Evolutionary conservation across 768 basidiomycete species (phyloP), one percentile per base, ranked within the genome.

Genomic region (Calocybe gangraenosa): DNA sequence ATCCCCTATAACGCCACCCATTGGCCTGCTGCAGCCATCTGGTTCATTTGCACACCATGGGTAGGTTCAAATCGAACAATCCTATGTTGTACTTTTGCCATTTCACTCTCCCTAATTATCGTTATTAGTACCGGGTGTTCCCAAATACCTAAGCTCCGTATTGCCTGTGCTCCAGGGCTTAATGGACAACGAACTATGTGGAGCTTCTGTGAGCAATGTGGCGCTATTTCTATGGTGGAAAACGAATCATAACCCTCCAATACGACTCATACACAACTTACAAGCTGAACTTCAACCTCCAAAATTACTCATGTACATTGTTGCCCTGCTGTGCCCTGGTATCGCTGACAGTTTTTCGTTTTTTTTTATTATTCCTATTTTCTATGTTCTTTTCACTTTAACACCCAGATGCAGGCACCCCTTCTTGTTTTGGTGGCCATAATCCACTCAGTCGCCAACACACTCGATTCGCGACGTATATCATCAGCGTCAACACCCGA

Each of bases 221-320:
- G 88, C 64, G 84, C 88, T 47, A 89, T 91, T 63, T 87, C 87
- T 51, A 89, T 89, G 82, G 84, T 91, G 66, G 84, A 89, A 59
- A 74, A 74, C 65, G 82, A 86, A 28, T 28, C 25, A 64, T 84
- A 67, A 69, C 49, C 23, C 6, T 6, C 19, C 33, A 5, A 35
- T 35, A 23, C 42, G 30, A 2, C 33, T 21, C 31, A 28, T 22
- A 14, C 9, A 38, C 34, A 7, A 13, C 19, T 19, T 23, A 23
- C 38, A 28, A 22, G 32, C 25, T 30, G 22, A 28, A 44, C 28
- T 25, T 34, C 47, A 25, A 33, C 40, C 33, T 22, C 15, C 19
- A 36, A 21, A n/a, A n/a, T n/a, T n/a, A n/a, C n/a, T n/a, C n/a
- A n/a, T n/a, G n/a, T n/a, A n/a, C n/a, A n/a, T n/a, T n/a, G n/a